Conservation (phyloP, 1,284 basidiomycete species). For the Bjerkandera adusta region DNA sequence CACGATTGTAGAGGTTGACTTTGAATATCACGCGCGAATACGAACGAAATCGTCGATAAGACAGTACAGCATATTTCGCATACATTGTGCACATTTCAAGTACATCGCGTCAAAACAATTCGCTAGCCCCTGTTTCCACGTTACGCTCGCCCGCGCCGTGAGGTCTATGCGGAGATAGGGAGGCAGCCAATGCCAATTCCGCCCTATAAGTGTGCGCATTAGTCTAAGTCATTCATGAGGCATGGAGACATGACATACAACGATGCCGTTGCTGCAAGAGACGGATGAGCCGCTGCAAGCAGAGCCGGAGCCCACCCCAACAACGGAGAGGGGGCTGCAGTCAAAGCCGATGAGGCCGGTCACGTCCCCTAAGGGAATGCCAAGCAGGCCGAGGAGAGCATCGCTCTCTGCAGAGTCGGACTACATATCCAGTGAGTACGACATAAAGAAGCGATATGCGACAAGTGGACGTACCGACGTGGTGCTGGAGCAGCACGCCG, state of each 20-base stretch:
- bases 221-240: background rate
- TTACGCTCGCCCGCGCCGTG: no score
- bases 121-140: no score
- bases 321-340: conserved; percentile 8
- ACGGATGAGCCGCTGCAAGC: background rate
- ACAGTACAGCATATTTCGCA: no score
- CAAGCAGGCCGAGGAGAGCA: background rate
- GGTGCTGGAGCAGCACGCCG: conserved; percentile 1
- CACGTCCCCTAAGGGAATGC: background rate
- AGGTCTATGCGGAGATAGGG: conserved; percentile 3
- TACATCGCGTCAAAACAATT: no score
- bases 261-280: conserved; percentile 7
- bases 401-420: background rate
- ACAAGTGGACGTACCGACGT: background rate
- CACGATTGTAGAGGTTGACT: no score
- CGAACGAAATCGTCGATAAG: no score
- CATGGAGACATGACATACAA: background rate
- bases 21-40: no score
- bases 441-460: background rate
- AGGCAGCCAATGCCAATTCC: conserved; percentile 8
- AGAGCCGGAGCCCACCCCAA: conserved; percentile 7
- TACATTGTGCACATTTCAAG: no score
- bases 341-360: background rate
- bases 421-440: background rate
- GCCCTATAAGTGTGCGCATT: background rate